phyloP scores from a whole-genome alignment of 2,329 filamentous ascomycete species.

The Botrytis elliptica region DNA sequence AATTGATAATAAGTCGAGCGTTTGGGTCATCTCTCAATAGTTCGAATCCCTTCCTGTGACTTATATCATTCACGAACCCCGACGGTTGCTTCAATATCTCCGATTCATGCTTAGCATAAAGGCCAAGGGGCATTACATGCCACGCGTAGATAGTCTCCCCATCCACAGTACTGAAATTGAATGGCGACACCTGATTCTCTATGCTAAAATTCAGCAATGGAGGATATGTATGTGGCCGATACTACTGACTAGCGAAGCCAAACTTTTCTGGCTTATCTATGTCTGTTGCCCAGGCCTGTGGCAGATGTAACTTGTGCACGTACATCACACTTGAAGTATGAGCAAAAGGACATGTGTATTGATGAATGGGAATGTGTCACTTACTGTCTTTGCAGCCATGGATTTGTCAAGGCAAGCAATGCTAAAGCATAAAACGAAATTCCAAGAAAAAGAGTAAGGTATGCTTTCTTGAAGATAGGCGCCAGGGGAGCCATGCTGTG shows the following conservation, averaged over 20 bases:
- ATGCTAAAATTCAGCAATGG: constrained; percentile 14
- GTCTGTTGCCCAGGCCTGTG: constrained; percentile 64
- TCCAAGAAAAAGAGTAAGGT: constrained; percentile 55
- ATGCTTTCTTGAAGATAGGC: constrained; percentile 47
- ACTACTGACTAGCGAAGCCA: constrained; percentile 73
- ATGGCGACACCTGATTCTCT: constrained; percentile 88
- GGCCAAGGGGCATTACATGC: constrained; percentile 80
- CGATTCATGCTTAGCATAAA: constrained; percentile 71
- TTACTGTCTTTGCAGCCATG: constrained; percentile 78
- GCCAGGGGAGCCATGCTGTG: constrained; percentile 38
- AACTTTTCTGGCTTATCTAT: constrained; percentile 75
- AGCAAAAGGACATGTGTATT: background rate
- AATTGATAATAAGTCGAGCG: constrained; percentile 62
- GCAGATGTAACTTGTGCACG: constrained; percentile 70
- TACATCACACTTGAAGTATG: constrained; percentile 64
- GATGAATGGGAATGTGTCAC: constrained; percentile 36
- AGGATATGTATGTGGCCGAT: background rate
- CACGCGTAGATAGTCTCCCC: constrained; percentile 79
- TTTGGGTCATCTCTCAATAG: constrained; percentile 63
- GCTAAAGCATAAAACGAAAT: constrained; percentile 66
- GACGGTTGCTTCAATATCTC: constrained; percentile 53
- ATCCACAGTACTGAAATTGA: constrained; percentile 72
- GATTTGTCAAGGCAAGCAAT: constrained; percentile 63
- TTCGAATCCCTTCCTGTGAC: constrained; percentile 56
- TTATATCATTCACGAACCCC: constrained; percentile 49